Base-by-base conservation (phyloP, 2,329 filamentous ascomycete genomes). In the Pochonia chlamydosporia region DNA sequence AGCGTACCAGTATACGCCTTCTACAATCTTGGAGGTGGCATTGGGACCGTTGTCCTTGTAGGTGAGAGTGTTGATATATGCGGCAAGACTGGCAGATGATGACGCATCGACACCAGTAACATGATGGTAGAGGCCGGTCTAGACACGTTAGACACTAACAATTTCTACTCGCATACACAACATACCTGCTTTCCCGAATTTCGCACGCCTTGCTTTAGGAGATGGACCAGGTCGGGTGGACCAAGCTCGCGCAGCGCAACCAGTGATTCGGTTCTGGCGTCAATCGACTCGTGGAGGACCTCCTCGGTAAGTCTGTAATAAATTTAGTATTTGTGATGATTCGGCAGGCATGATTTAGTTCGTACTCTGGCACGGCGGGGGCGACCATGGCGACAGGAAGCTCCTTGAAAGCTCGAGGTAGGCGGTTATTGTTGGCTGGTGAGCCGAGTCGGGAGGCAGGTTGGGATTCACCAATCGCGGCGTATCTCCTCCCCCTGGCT, bases 51-150 rank as follows among this genome's bases (percentile, higher is more conserved):
- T 82, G 46, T 92, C 87, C 54, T 86, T 86, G 70, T 96, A 95
- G 40, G 91, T 96, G 51, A 99, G 77, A 33, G 92, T 97, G 69
- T 97, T 99, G 71, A 99, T 95, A 69, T 99, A 99, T 57, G 93
- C 93, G 35, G 93, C 93, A 50, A 99, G 74, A 70, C 92, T 97
- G 49, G 93, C 93, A 9, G 93, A 97, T 6, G 93, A 97, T 2
- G 93, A 99, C 42, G 93, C 93, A 70, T 99, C 93, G 62, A 96
- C 85, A 51, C 93, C 93, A 33, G 90, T 96, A 58, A 96, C 91
- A 82, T 99, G 93, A 67, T 99, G 93, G 65, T 99, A 99, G 47
- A 96, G 85, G 50, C 93, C 93, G 52, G 84, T 84, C 87, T 96
- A 42, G 4, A 44, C 26, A 33, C 14, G 46, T 63, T 48, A 62